Evolutionary conservation across 371 early-diverging fungal species (phyloP).

Genomic region (Mucor lusitanicus): DNA sequence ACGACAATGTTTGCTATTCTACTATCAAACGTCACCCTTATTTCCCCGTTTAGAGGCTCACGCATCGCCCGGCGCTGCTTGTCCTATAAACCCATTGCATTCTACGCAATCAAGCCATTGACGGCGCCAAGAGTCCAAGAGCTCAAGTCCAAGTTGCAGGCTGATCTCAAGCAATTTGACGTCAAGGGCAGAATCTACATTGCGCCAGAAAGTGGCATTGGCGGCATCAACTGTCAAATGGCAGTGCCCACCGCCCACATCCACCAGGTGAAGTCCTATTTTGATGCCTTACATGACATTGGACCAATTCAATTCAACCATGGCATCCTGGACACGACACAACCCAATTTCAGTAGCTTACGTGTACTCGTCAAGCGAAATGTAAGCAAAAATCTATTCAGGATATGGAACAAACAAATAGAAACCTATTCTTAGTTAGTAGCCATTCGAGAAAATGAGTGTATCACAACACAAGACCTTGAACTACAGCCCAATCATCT

Average conservation of each 20-base stretch:
- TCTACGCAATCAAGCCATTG: conserved; percentile 33
- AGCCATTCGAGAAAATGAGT: conserved; percentile 49
- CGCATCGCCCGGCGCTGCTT: background rate
- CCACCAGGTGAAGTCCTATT: conserved; percentile 39
- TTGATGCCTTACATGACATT: conserved; percentile 28
- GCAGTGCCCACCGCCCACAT: conserved; percentile 58
- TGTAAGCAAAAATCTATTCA: conserved; percentile 30
- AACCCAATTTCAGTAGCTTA: conserved; percentile 62
- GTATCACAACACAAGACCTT: conserved; percentile 48
- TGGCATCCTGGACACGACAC: conserved; percentile 57
- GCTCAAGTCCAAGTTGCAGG: conserved; percentile 24
- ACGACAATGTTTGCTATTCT: background rate
- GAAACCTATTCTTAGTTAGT: conserved; percentile 36
- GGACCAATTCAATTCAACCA: conserved; percentile 56
- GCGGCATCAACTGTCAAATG: conserved; percentile 79
- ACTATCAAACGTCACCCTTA: background rate
- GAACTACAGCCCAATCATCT: conserved; percentile 62
- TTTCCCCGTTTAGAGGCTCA: background rate
- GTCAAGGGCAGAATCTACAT: conserved; percentile 75
- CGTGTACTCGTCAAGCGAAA: conserved; percentile 64
- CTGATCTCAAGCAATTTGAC: conserved; percentile 42
- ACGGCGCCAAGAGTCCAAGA: conserved; percentile 8
- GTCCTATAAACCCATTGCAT: conserved; percentile 33
- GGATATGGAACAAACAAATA: background rate
- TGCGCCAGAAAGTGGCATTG: conserved; percentile 49